Conservation (phyloP, 2,329 filamentous ascomycete genomes). For the Arthrobotrys conoides region DNA sequence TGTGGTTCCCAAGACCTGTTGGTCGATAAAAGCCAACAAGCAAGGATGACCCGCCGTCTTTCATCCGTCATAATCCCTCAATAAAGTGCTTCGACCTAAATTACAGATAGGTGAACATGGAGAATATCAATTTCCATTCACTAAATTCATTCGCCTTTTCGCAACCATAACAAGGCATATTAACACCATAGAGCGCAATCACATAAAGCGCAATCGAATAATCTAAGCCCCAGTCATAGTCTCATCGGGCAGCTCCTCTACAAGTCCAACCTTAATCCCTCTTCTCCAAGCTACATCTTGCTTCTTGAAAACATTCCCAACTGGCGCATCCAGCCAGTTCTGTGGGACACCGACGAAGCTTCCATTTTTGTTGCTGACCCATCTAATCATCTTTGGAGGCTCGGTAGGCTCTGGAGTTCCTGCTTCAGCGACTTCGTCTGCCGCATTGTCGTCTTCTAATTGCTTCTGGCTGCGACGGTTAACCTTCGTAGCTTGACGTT, state of each 20-base stretch:
- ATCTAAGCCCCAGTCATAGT: slow-evolving; percentile 45
- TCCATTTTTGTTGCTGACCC: slow-evolving; percentile 78
- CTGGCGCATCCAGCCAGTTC: slow-evolving; percentile 77
- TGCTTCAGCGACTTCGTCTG: slow-evolving; percentile 66
- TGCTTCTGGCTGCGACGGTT: slow-evolving; percentile 70
- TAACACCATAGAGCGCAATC: not conserved
- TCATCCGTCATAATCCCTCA: slow-evolving; percentile 8
- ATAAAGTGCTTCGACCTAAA: not conserved
- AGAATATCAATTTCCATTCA: not conserved
- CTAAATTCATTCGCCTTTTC: not conserved
- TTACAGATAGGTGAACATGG: too few relatives aligned
- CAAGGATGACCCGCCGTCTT: slow-evolving; percentile 18
- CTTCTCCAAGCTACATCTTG: slow-evolving; percentile 67
- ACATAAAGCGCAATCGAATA: not conserved
- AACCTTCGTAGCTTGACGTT: slow-evolving; percentile 85
- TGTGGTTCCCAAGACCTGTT: slow-evolving; percentile 24
- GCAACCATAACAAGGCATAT: not conserved
- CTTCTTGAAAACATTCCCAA: slow-evolving; percentile 71
- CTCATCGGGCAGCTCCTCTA: slow-evolving; percentile 61
- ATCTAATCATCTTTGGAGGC: slow-evolving; percentile 77
- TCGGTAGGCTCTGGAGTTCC: slow-evolving; percentile 69
- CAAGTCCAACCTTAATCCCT: slow-evolving; percentile 65
- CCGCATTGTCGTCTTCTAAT: slow-evolving; percentile 65
- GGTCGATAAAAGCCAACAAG: not conserved
- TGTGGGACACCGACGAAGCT: slow-evolving; percentile 76